Percentiles rank a stretch among this genome's conserved stretches.
phyloP scores from a whole-genome alignment of 2,329 filamentous ascomycete species.

The Neofusicoccum kwambonambiense region DNA sequence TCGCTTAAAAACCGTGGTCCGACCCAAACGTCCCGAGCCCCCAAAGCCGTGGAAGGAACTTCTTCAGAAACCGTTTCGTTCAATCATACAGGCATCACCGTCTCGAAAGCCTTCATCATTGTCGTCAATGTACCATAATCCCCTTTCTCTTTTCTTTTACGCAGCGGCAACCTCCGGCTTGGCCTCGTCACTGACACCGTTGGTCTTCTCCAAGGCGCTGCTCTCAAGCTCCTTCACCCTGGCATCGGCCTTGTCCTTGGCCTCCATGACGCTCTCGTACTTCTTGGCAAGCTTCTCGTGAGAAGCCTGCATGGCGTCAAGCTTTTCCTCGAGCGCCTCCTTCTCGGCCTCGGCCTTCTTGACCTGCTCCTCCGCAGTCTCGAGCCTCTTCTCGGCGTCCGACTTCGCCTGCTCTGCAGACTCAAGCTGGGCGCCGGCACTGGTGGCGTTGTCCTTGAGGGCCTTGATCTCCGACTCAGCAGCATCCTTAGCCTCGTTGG shows the following conservation, averaged over 20 bases:
- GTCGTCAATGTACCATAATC: not conserved
- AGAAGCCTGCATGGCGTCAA: conserved; percentile 21
- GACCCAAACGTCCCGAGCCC: conserved; percentile 7
- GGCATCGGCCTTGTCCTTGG: conserved; percentile 20
- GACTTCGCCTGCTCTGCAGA: conserved; percentile 4
- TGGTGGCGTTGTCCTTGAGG: conserved; percentile 1
- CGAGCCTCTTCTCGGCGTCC: conserved; percentile 2
- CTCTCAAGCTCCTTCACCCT: conserved; percentile 7
- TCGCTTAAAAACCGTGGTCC: not conserved
- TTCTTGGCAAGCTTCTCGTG: conserved; percentile 27
- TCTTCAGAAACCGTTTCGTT: conserved; percentile 14
- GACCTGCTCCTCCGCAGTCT: conserved; percentile 23
- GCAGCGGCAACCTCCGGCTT: not conserved
- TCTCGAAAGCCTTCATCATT: not conserved
- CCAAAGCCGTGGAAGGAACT: conserved; percentile 5
- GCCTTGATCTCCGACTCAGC: conserved; percentile 1
- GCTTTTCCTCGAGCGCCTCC: conserved; percentile 20
- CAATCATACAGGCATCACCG: conserved; percentile 13
- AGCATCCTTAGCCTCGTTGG: conserved; percentile 1
- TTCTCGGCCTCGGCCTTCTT: conserved; percentile 25
- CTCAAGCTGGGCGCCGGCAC: not conserved
- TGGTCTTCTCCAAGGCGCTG: conserved; percentile 3
- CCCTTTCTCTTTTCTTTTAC: not conserved
- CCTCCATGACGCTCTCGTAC: conserved; percentile 24
- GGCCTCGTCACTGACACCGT: not conserved